A percentile compares a stretch with the other conserved stretches of the same genome.
These are phyloP conservation scores for Colletotrichum ledebouriae DNA, from an alignment of 2,329 filamentous ascomycete genomes.

Conservation along the genomic window DNA sequence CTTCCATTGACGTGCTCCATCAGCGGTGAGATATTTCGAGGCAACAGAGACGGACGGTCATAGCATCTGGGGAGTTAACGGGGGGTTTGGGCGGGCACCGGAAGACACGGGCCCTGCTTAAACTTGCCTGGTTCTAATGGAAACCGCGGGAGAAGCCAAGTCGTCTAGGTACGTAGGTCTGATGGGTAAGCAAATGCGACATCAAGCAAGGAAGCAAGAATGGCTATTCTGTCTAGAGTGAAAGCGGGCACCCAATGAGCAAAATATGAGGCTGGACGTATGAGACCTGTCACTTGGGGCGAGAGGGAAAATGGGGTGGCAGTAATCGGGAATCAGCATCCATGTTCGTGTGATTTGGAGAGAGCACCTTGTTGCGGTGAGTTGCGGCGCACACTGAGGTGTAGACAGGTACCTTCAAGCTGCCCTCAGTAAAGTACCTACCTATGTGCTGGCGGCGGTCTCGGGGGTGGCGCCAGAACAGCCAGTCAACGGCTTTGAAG, in stretches of 20 bases:
- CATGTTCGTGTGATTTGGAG: constrained; percentile 14
- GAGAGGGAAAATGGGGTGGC: not conserved
- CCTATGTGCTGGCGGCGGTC: too few relatives aligned
- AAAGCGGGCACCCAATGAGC: not conserved
- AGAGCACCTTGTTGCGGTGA: too few relatives aligned
- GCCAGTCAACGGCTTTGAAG: not conserved
- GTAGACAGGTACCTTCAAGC: too few relatives aligned
- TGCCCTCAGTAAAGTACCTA: too few relatives aligned
- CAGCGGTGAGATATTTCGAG: constrained; percentile 1
- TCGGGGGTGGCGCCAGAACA: not conserved
- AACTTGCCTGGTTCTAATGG: too few relatives aligned
- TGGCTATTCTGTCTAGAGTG: too few relatives aligned
- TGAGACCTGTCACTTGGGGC: constrained; percentile 13
- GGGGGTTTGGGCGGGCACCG: not conserved
- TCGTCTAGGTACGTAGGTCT: not conserved
- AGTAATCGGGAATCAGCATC: not conserved
- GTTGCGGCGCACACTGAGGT: too few relatives aligned
- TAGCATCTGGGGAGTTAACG: too few relatives aligned
- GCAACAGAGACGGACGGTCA: not conserved
- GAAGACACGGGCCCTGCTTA: not conserved
- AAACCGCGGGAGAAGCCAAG: not conserved
- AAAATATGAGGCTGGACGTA: constrained; percentile 7
- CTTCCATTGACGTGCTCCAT: not conserved
- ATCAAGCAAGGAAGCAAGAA: too few relatives aligned
- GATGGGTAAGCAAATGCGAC: too few relatives aligned